phyloP scores from a whole-genome alignment of 345 rosid species.

The Heritiera fomes region DNA sequence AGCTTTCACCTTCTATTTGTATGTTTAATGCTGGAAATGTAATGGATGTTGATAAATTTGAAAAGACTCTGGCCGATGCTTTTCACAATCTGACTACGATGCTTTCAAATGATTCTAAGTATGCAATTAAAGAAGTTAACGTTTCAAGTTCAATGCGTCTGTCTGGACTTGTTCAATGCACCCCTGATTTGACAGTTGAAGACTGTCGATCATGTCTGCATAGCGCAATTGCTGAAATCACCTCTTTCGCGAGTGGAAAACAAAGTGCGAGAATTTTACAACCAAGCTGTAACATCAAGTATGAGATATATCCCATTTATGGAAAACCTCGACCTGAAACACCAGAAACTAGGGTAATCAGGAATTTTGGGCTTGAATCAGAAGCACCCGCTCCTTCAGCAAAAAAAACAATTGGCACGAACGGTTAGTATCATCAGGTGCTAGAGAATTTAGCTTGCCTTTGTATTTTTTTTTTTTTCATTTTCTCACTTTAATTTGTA shows the following conservation, averaged over 20 bases:
- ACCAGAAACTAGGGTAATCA: neutral
- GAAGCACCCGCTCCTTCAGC: no score
- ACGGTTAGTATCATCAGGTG: neutral
- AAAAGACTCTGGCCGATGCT: no score
- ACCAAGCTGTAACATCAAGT: neutral
- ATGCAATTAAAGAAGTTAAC: neutral
- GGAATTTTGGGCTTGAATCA: neutral
- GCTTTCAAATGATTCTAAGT: neutral
- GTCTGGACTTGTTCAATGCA: constrained; percentile 11
- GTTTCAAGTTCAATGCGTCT: neutral
- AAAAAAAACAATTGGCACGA: no score
- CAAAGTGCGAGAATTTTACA: neutral
- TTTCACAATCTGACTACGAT: neutral
- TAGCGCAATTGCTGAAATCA: neutral
- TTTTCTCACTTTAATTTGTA: no score
- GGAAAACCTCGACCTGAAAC: neutral
- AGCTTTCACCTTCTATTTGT: neutral
- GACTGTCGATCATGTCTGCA: neutral
- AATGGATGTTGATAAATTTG: no score
- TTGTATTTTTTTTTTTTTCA: no score
- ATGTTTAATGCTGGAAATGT: no score
- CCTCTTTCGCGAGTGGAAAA: neutral
- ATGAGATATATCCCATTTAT: neutral
- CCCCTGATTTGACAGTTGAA: constrained; percentile 2
- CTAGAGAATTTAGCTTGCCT: neutral